A percentile compares a stretch with the other conserved stretches of the same genome.
phyloP scores from a whole-genome alignment of 177 flowering plant species.

The Vitis hybrid region DNA sequence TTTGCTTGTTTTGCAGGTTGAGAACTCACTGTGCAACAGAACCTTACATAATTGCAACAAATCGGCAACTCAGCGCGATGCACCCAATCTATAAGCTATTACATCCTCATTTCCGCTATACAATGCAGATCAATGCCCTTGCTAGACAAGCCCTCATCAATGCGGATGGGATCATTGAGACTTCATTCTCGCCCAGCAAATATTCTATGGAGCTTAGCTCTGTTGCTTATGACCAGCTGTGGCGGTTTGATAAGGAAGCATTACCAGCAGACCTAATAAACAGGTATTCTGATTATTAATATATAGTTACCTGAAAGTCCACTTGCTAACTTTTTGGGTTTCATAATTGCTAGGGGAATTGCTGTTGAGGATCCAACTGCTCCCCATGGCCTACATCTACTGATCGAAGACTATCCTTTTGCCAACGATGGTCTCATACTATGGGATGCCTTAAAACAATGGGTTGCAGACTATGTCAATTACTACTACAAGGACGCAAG shows the following conservation, averaged over 20 bases:
- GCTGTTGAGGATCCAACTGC: conserved; percentile 28
- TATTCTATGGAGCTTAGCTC: conserved; percentile 29
- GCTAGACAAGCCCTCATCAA: conserved; percentile 26
- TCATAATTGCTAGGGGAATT: conserved; percentile 16
- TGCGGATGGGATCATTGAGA: conserved; percentile 27
- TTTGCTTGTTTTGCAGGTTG: conserved; percentile 18
- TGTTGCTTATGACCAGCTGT: conserved; percentile 16
- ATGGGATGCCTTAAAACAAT: conserved; percentile 19
- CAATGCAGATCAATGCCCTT: conserved; percentile 32
- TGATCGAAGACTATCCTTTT: conserved; percentile 32
- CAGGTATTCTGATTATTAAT: conserved; percentile 12
- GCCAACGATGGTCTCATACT: conserved; percentile 31
- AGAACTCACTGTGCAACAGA: conserved; percentile 29
- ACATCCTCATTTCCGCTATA: conserved; percentile 29
- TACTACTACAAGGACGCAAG: conserved; percentile 15
- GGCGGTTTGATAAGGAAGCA: conserved; percentile 27
- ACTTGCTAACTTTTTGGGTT: not conserved
- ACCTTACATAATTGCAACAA: conserved; percentile 28
- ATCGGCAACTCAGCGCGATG: conserved; percentile 31
- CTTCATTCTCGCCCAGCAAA: conserved; percentile 7
- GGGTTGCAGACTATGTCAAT: conserved; percentile 25
- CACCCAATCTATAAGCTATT: conserved; percentile 31
- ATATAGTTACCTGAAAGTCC: too few relatives aligned
- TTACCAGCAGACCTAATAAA: conserved; percentile 30
- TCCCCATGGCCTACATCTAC: conserved; percentile 25